Base-by-base conservation (phyloP, 106 monocot species). In the Dendrobium chrysotoxum region DNA sequence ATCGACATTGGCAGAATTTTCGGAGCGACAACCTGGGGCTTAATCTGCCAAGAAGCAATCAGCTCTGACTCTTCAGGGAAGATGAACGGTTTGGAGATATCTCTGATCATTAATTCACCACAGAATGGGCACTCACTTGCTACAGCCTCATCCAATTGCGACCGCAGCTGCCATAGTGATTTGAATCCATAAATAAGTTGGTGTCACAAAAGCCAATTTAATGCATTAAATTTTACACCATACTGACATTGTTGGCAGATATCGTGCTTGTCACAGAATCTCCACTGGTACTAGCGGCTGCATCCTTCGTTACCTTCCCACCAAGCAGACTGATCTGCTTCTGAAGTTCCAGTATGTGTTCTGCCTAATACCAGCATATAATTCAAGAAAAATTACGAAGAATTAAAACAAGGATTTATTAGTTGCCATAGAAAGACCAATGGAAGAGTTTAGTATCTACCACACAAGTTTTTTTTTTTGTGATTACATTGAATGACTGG, bases 121-220 rank as follows among this genome's bases (percentile, higher is more conserved):
- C 99, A 99, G 57, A 95, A 99, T 1, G 99, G 99, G 82, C 99
- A 99, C 67, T 99, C 99, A 64, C 95, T 91, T 0, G 95, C 99
- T 78, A 99, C 79, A 25, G 91, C 92, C 75, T 99, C 99, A 82
- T 99, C 99, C 77, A 99, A 83, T 77, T 88, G 86, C 0, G 91
- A 88, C 44, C 99, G 83, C 74, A 99, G 76, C 99, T 99, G 90
- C 45, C 12, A 72, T 78, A 72, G 28, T 20, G 66, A 80, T 47
- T n/a, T 53, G 26, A 78, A 75, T 10, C 28, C 68, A n/a, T 6
- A 5, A 18, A 42, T 77, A 53, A 82, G 64, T 65, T 25, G 26
- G n/a, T 47, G 44, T 58, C 30, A 68, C 7, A 4, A 70, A 70
- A 31, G 16, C 28, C 12, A 70, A 35, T 35, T 70, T 61, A 68